Conservation (phyloP, 2,329 filamentous ascomycete genomes). For the Cercospora citrullina region DNA sequence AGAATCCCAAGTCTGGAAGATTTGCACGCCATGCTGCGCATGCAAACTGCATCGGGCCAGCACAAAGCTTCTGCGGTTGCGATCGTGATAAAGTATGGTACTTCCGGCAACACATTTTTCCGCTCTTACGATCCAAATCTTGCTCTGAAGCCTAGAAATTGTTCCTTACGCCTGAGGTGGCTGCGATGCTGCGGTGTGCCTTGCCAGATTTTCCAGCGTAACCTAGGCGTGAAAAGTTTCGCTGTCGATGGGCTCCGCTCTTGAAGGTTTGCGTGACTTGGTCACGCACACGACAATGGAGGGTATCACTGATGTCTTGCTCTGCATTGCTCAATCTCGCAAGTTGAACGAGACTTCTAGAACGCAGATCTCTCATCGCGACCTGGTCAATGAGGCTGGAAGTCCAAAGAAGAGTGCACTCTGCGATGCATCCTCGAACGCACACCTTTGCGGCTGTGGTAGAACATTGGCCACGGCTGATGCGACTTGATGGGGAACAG, state of each 20-base stretch:
- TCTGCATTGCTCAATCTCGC: neutral
- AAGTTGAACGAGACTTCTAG: neutral
- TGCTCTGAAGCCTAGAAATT: neutral
- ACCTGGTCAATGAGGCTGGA: neutral
- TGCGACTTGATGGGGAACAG: neutral
- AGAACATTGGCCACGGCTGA: neutral
- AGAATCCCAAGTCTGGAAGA: neutral
- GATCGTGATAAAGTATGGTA: neutral
- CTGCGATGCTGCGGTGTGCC: neutral
- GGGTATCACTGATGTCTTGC: neutral
- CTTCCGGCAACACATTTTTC: neutral
- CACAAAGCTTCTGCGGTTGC: no score
- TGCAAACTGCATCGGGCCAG: neutral
- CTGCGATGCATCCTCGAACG: neutral
- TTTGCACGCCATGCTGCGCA: neutral
- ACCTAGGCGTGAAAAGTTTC: neutral
- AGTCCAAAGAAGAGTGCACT: constrained; percentile 6
- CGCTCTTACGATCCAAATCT: neutral
- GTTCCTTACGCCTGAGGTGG: neutral
- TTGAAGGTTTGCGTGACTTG: neutral
- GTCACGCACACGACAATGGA: neutral
- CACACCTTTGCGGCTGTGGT: neutral
- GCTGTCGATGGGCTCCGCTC: neutral
- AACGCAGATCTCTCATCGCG: neutral
- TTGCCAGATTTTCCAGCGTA: neutral